Base-by-base conservation (phyloP, 371 early-diverging fungal species). In the Mucor lusitanicus region DNA sequence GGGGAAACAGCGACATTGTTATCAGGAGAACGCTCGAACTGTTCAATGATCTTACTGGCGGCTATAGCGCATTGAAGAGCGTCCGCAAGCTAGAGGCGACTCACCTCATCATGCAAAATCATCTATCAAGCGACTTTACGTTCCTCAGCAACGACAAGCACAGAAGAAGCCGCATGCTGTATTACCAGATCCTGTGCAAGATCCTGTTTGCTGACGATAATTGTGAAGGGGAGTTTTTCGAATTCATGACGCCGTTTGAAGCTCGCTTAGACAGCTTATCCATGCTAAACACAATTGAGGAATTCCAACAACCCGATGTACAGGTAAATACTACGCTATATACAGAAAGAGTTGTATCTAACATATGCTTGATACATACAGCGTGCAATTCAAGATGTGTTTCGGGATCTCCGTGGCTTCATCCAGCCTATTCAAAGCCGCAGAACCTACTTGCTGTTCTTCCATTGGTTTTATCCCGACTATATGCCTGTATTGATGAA, bases 321-420 rank as follows among this genome's bases (percentile, higher is more conserved):
- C 66, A 67, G 68, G 73, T 63, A 69, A 69, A 13, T 2, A 27
- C 21, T 42, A 3, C 19, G 19, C 4, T 13, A 5, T 54, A 54
- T 2, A n/a, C n/a, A n/a, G n/a, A n/a, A n/a, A n/a, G n/a, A n/a
- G n/a, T n/a, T 25, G 27, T 0, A 39, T 6, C 17, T 46, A 42
- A 15, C 8, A 33, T 54, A 40, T 27, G 42, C 35, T 17, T 0
- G 30, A 6, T 30, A 30, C 2, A 30, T 30, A 30, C 63, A 70
- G 74, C 33, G 33, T 23, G 74, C 82, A 2, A 57, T 87, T 0
- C 55, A 80, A 11, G 90, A 91, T 11, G 54, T 90, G 3, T 91
- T 95, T 66, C 83, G 91, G n/a, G 95, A 95, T 71, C 72, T 95
- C 50, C 86, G 94, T 37, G 94, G 93, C 3, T 87, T 94, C 57